Conservation (phyloP, 805 yeast genomes). For the Kuraishia capsulata region DNA sequence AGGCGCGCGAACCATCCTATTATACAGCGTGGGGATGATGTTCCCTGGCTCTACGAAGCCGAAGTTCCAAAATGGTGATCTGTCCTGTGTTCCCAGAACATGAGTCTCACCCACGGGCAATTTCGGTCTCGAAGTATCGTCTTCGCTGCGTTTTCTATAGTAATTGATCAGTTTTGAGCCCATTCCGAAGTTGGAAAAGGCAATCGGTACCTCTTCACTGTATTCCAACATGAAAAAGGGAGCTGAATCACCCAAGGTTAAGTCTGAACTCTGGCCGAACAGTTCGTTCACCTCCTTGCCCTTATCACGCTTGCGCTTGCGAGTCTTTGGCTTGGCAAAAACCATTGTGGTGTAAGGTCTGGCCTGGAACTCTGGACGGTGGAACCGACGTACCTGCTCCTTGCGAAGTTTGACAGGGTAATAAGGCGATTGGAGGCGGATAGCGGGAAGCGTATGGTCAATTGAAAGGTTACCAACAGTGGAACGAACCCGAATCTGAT, state of each 20-base stretch:
- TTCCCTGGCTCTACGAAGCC: conserved; percentile 95
- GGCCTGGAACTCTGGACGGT: conserved; percentile 65
- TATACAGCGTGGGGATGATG: conserved; percentile 87
- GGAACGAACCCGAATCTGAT: conserved; percentile 85
- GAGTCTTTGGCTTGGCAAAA: conserved; percentile 62
- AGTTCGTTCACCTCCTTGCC: conserved; percentile 75
- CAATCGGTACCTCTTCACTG: conserved; percentile 79
- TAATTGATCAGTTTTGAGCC: conserved; percentile 89
- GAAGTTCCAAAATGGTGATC: conserved; percentile 97
- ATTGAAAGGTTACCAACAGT: conserved; percentile 85
- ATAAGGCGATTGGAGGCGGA: conserved; percentile 80
- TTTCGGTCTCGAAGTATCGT: conserved; percentile 82
- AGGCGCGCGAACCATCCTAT: conserved; percentile 88
- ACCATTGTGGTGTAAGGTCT: conserved; percentile 72
- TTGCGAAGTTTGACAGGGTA: conserved; percentile 71
- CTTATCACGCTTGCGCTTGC: conserved; percentile 85
- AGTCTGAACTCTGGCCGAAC: conserved; percentile 60
- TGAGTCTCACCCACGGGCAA: conserved; percentile 88
- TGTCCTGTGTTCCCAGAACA: conserved; percentile 91
- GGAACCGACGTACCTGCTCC: conserved; percentile 66
- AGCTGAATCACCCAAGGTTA: conserved; percentile 79
- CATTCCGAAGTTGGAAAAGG: conserved; percentile 89
- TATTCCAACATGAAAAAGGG: conserved; percentile 76
- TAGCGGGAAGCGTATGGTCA: conserved; percentile 87
- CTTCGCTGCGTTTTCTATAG: conserved; percentile 74